Base-by-base conservation (phyloP, 192 early-diverging fungal genomes). In the Entomortierella parvispora region DNA sequence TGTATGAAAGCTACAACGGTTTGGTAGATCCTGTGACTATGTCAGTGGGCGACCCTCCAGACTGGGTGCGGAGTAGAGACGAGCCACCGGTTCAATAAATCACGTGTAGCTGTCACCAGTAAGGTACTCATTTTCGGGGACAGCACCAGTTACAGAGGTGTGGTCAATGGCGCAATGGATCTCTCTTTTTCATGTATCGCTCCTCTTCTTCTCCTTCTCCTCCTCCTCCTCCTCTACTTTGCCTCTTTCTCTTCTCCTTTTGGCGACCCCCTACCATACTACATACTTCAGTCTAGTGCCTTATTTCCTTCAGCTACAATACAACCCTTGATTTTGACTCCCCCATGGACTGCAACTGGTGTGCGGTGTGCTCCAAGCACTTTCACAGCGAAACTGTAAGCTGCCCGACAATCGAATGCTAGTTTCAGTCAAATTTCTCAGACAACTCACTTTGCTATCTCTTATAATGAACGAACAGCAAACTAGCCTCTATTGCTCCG, bases 1-100 rank as follows among this genome's bases (percentile, higher is more conserved):
- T 95, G 45, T 93, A 89, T 79, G 93, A 95, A 48, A 82, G 86
- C 45, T 93, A 93, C 68, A 79, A 87, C 57, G 86, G 88, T 0
- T 86, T 89, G 44, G 76, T 89, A n/a, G 90, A 91, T 55, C 90
- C 84, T 31, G 78, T 83, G 15, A 85, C 80, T 0, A 85, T 72
- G 80, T 84, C 85, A 32, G 87, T 91, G 17, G 88, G 87, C 1
- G 85, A 90, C 29, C 91, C 90, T 7, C 92, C 90, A 0, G 81
- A 83, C 56, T 93, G 92, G 92, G 90, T 92, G 9, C 34, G 66
- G 34, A 68, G 53, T 22, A 59, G 20, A 58, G 40, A 26, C 37
- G 40, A 29, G 29, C n/a, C n/a, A n/a, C n/a, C n/a, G n/a, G n/a
- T n/a, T n/a, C n/a, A n/a, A n/a, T n/a, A n/a, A 34, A 25, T 11